A percentile compares a stretch with the other conserved stretches of the same genome.
phyloP scores from a whole-genome alignment of 2,329 filamentous ascomycete genomes.

The Anthostomella pinea region DNA sequence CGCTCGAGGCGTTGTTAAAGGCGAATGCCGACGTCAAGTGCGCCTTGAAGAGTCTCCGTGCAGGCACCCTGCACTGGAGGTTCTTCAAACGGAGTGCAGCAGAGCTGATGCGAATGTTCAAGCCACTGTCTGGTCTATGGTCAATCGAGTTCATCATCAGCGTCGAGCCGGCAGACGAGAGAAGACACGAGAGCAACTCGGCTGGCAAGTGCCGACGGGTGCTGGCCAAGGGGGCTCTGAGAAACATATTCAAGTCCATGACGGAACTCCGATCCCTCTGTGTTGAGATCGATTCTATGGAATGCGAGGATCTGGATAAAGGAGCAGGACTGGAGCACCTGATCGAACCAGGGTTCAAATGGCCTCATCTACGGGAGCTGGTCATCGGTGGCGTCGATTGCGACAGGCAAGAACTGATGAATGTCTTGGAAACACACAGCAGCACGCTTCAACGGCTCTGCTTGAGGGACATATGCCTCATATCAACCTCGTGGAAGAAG shows the following conservation, averaged over 20 bases:
- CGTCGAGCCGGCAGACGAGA: constrained; percentile 10
- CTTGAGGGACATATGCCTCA: constrained; percentile 21
- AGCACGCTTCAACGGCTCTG: constrained; percentile 24
- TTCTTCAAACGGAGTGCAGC: constrained; percentile 21
- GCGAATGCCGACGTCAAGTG: constrained; percentile 18
- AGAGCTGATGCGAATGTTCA: constrained; percentile 16
- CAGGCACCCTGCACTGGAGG: constrained; percentile 21
- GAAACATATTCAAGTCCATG: constrained; percentile 24
- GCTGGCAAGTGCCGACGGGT: constrained; percentile 14
- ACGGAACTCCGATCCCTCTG: constrained; percentile 20
- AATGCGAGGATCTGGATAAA: constrained; percentile 8
- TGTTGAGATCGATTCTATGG: constrained; percentile 18
- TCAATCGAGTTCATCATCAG: constrained; percentile 21
- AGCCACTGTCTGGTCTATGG: constrained; percentile 22
- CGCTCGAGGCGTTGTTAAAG: constrained; percentile 23
- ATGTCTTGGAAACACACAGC: constrained; percentile 23
- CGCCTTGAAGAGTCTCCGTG: constrained; percentile 17
- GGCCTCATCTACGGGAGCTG: constrained; percentile 22
- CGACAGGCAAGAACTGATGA: constrained; percentile 24
- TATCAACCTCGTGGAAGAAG: constrained; percentile 22
- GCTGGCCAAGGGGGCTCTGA: constrained; percentile 19
- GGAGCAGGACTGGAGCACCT: constrained; percentile 18
- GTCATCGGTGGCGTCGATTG: constrained; percentile 20
- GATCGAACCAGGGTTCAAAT: constrained; percentile 23
- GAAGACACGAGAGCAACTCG: constrained; percentile 5